Percentiles rank a stretch among this genome's conserved stretches.
These are phyloP conservation scores for Citrullus mucosospermus DNA, from an alignment of 306 rosid genomes.

Conservation along the genomic window DNA sequence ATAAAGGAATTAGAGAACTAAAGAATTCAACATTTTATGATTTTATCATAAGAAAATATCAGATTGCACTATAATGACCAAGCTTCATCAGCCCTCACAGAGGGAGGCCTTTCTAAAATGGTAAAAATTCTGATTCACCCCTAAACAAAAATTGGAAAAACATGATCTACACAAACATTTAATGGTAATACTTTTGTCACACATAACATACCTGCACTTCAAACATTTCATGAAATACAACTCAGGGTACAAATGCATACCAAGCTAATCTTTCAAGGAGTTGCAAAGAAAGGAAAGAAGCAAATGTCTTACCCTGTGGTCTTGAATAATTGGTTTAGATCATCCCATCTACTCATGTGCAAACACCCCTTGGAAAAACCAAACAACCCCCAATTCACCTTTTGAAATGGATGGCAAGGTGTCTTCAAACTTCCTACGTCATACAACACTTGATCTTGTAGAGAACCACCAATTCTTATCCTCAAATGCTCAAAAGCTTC, in stretches of 20 bases:
- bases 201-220: not conserved
- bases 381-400: conserved; percentile 50
- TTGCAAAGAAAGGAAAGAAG: not conserved
- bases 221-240: not conserved
- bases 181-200: not conserved
- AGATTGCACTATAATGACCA: not conserved
- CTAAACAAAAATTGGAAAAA: not conserved
- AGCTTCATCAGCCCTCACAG: not conserved
- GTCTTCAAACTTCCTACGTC: conserved; percentile 46
- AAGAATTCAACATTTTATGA: not conserved
- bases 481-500: conserved; percentile 81
- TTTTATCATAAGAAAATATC: not conserved
- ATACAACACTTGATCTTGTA: conserved; percentile 85
- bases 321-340: conserved; percentile 65
- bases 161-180: not conserved
- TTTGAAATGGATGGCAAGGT: conserved; percentile 73
- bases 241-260: not conserved
- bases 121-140: not conserved
- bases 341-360: conserved; percentile 83
- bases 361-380: conserved; percentile 93
- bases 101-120: not conserved
- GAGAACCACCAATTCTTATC: conserved; percentile 89
- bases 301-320: conserved; percentile 8
- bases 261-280: not conserved
- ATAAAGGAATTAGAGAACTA: not conserved